These are phyloP conservation scores for Galeopsis tetrahit DNA, from an alignment of 257 asterid species.

Conservation along the genomic window DNA sequence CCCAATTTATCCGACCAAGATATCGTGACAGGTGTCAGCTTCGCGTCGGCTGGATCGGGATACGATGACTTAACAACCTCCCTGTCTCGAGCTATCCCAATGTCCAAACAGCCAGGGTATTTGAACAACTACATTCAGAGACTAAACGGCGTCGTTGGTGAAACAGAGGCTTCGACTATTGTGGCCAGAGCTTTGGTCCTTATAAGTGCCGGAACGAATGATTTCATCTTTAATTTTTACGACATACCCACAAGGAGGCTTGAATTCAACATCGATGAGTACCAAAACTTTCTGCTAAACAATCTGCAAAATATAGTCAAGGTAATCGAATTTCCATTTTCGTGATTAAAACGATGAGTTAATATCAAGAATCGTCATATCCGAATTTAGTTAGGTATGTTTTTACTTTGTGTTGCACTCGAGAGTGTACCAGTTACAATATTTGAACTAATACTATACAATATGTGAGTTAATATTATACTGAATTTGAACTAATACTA, in stretches of 20 bases:
- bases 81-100: slow-evolving; percentile 48
- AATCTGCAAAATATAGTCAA: background rate
- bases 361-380: too few species aligned
- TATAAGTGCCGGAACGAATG: slow-evolving; percentile 73
- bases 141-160: slow-evolving; percentile 49
- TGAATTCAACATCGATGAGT: background rate
- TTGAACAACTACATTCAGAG: slow-evolving; percentile 48
- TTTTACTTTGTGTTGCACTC: too few species aligned
- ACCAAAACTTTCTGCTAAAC: background rate
- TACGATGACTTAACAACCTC: slow-evolving; percentile 66
- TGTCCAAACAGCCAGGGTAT: slow-evolving; percentile 49
- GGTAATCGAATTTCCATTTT: background rate
- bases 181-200: slow-evolving; percentile 52
- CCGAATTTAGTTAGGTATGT: too few species aligned
- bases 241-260: slow-evolving; percentile 46
- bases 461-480: too few species aligned
- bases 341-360: too few species aligned
- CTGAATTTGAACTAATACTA: too few species aligned
- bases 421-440: too few species aligned
- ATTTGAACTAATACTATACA: too few species aligned
- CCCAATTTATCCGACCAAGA: slow-evolving; percentile 59
- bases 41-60: slow-evolving; percentile 87
- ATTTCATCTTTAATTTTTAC: slow-evolving; percentile 56
- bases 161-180: slow-evolving; percentile 41
- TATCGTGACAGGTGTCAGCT: slow-evolving; percentile 63